Base-by-base conservation (phyloP, 2,329 filamentous ascomycete species). In the Diplodia intermedia region DNA sequence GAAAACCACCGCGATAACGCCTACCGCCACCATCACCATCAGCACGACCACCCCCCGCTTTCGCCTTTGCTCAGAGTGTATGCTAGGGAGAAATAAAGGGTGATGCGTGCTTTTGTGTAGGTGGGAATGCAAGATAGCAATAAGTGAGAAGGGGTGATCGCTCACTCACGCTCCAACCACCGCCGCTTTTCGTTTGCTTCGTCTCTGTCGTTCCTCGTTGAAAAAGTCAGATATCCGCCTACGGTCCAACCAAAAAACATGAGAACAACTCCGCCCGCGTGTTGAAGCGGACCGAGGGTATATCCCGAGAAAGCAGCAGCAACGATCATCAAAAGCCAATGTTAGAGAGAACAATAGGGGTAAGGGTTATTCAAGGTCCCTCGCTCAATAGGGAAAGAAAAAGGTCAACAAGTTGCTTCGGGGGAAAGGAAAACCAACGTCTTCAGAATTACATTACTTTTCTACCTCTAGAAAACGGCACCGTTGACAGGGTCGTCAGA, bases 231-330 rank as follows among this genome's bases (percentile, higher is more conserved):
- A 20, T 47, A 8, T 20, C 43, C 43, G 18, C n/a, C 43, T 11
- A 47, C n/a, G 18, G 43, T 3, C 4, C 50, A 29, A 12, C 11
- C 29, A 29, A 29, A 6, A 33, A 33, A 33, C n/a, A 26, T 38
- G 11, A 26, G 4, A 33, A 33, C 8, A 63, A 18, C 47, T 40
- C 50, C 36, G 36, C 36, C 62, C 50, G 62, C 62, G 23, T 65
- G 62, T 65, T 65, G 62, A 65, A 65, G 62, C 50, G 50, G 50
- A 49, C 60, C 31, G 47, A 52, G 60, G 60, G 60, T 63, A 63
- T 63, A n/a, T 33, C 9, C 3, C 8, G 36, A 20, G 12, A 31
- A n/a, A 12, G n/a, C n/a, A 36, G 43, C 47, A 63, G 12, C 12
- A 36, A 36, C 12, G 38, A 36, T n/a, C 26, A 20, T 29, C 4